These are phyloP conservation scores for Boletus patriciae DNA, from an alignment of 768 basidiomycete species.

Conservation along the genomic window DNA sequence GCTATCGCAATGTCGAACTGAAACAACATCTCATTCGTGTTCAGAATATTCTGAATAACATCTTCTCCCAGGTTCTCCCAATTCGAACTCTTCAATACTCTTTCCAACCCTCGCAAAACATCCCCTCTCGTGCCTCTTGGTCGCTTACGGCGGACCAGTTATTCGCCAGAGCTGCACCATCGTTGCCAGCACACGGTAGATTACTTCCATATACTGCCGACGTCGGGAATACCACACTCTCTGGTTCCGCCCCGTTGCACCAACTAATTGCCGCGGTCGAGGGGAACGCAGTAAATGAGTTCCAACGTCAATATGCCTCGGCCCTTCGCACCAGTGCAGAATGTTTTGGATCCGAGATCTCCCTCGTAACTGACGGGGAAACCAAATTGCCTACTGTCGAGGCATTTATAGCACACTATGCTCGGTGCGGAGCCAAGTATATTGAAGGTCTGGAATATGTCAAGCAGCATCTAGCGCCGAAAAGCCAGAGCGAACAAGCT, in stretches of 20 bases:
- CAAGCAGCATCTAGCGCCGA: slow-evolving; percentile 13
- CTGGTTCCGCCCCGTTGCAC: background rate
- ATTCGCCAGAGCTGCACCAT: slow-evolving; percentile 7
- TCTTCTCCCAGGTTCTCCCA: background rate
- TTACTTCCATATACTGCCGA: background rate
- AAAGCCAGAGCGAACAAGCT: slow-evolving; percentile 17
- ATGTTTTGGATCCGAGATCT: slow-evolving; percentile 6
- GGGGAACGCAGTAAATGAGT: slow-evolving; percentile 5
- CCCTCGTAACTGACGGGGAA: background rate
- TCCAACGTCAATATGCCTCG: slow-evolving; percentile 12
- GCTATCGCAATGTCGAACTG: slow-evolving; percentile 18
- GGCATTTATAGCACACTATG: slow-evolving; percentile 11
- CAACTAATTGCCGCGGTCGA: slow-evolving; percentile 5
- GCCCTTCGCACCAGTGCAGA: slow-evolving; percentile 10
- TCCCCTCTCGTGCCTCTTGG: background rate
- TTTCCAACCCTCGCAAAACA: background rate
- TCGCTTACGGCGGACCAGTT: background rate
- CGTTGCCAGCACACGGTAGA: background rate
- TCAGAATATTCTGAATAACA: slow-evolving; percentile 2
- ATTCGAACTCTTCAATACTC: background rate
- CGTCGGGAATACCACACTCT: background rate
- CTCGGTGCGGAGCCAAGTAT: slow-evolving; percentile 6
- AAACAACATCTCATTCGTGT: slow-evolving; percentile 14
- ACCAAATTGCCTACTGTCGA: background rate
- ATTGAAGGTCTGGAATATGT: background rate